Percentiles rank a stretch among this genome's conserved stretches.
Conservation (phyloP, 768 basidiomycete species). For the Symmetrospora coprosmae region DNA sequence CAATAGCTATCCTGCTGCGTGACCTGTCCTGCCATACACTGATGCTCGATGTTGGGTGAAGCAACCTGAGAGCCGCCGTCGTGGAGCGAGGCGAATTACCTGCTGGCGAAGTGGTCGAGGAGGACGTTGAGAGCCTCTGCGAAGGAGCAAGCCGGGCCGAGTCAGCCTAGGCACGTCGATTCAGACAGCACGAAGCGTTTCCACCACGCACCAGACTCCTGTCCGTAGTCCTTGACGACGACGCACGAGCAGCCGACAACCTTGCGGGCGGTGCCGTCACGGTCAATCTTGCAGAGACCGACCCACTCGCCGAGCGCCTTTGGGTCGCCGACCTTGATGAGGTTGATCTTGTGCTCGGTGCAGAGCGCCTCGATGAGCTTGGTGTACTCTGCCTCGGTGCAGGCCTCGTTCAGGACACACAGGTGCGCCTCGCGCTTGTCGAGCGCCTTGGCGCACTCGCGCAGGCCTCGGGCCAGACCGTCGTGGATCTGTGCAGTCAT, state of each 20-base stretch:
- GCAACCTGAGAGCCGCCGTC: too few relatives aligned
- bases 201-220: conserved; percentile 84
- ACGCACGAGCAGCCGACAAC: conserved; percentile 51
- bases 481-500: conserved; percentile 58
- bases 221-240: conserved; percentile 94
- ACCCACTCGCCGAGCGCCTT: conserved; percentile 98
- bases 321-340: conserved; percentile 94
- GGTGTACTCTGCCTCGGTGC: conserved; percentile 98
- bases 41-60: too few relatives aligned
- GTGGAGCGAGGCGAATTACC: too few relatives aligned
- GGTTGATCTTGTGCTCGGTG: conserved; percentile 96
- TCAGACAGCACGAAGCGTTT: conserved; percentile 48
- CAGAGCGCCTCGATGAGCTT: conserved; percentile 99
- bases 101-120: conserved; percentile 92
- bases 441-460: conserved; percentile 92
- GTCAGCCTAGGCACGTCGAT: conserved; percentile 26
- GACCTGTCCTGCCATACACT: too few relatives aligned
- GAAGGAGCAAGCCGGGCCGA: neutral
- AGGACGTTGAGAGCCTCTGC: conserved; percentile 38
- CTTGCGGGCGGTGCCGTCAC: conserved; percentile 96
- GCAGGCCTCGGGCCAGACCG: conserved; percentile 92
- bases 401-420: conserved; percentile 97
- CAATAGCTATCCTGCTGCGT: too few relatives aligned
- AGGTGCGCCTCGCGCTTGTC: conserved; percentile 98
- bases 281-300: conserved; percentile 98